Percentiles rank a stretch among this genome's conserved stretches.
Evolutionary conservation across 495 filamentous ascomycete genomes (phyloP).

Genomic region (Penicillium chermesinum): DNA sequence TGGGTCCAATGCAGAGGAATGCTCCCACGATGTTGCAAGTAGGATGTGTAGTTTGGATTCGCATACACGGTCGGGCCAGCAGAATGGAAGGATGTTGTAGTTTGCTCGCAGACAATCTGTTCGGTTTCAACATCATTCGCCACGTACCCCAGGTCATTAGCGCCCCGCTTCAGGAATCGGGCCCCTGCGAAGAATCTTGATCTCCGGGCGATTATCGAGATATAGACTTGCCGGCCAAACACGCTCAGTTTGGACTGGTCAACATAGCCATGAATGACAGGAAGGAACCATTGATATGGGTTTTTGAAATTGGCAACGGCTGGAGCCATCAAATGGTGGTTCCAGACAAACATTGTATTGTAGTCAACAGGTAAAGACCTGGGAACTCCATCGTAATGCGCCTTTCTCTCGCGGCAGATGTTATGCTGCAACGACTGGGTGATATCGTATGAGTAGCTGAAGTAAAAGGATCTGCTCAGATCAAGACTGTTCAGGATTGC

Average conservation of each 20-base stretch:
- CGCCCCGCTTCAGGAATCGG: constrained; percentile 87
- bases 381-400: constrained; percentile 56
- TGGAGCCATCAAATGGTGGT: constrained; percentile 79
- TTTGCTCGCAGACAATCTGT: constrained; percentile 91
- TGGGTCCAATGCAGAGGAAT: constrained; percentile 98
- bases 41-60: constrained; percentile 90
- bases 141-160: constrained; percentile 93
- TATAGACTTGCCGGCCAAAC: constrained; percentile 80
- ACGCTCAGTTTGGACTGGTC: constrained; percentile 82
- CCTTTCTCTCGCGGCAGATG: constrained; percentile 73
- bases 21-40: constrained; percentile 93
- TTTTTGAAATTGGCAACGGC: constrained; percentile 65
- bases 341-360: constrained; percentile 98
- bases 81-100: constrained; percentile 92
- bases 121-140: constrained; percentile 99
- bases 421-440: constrained; percentile 91
- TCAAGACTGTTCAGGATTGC: constrained; percentile 87
- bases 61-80: constrained; percentile 80
- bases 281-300: constrained; percentile 92
- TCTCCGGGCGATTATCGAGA: constrained; percentile 86
- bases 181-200: constrained; percentile 94
- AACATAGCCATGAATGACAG: constrained; percentile 93
- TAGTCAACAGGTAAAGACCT: constrained; percentile 58
- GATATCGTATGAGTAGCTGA: constrained; percentile 97
- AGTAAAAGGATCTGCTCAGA: constrained; percentile 87